Base-by-base conservation (phyloP, 306 rosid genomes). In the Prunus dulcis region DNA sequence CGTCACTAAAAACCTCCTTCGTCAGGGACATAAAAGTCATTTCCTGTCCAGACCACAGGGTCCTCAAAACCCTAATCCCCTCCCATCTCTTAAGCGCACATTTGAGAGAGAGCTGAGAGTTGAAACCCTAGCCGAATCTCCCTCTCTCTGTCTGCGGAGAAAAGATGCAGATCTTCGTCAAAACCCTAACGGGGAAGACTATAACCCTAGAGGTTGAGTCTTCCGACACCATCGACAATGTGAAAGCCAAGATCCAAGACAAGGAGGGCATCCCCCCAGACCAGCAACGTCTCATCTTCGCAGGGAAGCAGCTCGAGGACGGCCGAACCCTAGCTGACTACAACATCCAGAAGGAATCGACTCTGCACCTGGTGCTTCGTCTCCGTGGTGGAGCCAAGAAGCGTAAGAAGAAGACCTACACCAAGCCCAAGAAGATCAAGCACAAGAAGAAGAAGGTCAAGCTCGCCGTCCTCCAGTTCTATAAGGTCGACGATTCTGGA, bases 361-460 rank as follows among this genome's bases (percentile, higher is more conserved):
- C 85, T 18, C 78, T 74, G 4, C 78, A 74, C 19, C 70, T 74
- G 12, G 81, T 81, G 13, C 85, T 81, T 28, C 85, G 85, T 8
- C 85, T 81, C 10, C 73, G 81, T 2, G 85, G 85, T 1, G 85
- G 85, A 14, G 85, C 81, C 45, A 81, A 81, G 74, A 81, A 81
- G 74, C 77, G 84, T 15, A 81, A 81, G 84, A 81, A 81, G 84
- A 81, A 81, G 85, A 81, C 84, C 3, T 81, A 81, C 77, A 81
- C 84, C 5, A 81, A 81, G 80, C 80, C 84, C 34, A 76, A 76
- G 84, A 81, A 81, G 77, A 81, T 81, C 67, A 81, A 81, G 81
- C 84, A 81, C 77, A 81, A 81, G 84, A 58, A 81, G 27, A 81
- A 76, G 76, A 72, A 72, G 76, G 76, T 72, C 18, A 81, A 81